Conservation (phyloP, 306 rosid genomes). For the Ormosia emarginata region DNA sequence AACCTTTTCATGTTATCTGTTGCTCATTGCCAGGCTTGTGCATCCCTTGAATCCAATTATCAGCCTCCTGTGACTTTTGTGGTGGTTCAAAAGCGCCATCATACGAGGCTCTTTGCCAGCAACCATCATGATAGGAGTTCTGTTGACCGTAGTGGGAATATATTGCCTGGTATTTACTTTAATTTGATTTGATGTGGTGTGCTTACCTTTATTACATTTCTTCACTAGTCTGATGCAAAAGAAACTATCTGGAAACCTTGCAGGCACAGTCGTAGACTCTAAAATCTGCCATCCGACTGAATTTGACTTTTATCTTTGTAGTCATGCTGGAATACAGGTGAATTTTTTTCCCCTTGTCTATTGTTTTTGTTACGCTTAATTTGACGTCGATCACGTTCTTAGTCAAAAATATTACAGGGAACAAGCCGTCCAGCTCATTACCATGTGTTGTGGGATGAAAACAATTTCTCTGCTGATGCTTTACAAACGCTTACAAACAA, state of each 20-base stretch:
- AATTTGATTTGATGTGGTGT: neutral
- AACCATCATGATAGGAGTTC: constrained; percentile 62
- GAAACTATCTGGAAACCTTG: neutral
- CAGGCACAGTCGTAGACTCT: constrained; percentile 97
- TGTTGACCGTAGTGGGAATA: constrained; percentile 85
- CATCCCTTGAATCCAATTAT: constrained; percentile 85
- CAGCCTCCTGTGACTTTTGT: constrained; percentile 98
- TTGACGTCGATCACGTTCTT: neutral
- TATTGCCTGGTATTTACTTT: constrained; percentile 67
- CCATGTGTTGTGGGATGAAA: constrained; percentile 96
- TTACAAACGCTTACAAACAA: constrained; percentile 80
- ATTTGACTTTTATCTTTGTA: constrained; percentile 89
- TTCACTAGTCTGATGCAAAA: neutral
- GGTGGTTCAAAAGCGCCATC: constrained; percentile 97
- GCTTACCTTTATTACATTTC: neutral
- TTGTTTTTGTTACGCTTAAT: neutral
- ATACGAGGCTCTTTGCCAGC: constrained; percentile 86
- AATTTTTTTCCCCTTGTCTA: neutral
- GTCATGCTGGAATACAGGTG: constrained; percentile 97
- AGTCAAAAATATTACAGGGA: constrained; percentile 51
- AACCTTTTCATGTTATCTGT: neutral
- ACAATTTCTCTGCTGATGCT: constrained; percentile 87
- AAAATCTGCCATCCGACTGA: constrained; percentile 96
- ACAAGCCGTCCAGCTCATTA: constrained; percentile 98
- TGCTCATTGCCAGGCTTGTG: constrained; percentile 64